Evolutionary conservation across 2,329 filamentous ascomycete species (phyloP), one percentile per base, ranked within the genome.

Genomic region (Pseudogymnoascus sp.): DNA sequence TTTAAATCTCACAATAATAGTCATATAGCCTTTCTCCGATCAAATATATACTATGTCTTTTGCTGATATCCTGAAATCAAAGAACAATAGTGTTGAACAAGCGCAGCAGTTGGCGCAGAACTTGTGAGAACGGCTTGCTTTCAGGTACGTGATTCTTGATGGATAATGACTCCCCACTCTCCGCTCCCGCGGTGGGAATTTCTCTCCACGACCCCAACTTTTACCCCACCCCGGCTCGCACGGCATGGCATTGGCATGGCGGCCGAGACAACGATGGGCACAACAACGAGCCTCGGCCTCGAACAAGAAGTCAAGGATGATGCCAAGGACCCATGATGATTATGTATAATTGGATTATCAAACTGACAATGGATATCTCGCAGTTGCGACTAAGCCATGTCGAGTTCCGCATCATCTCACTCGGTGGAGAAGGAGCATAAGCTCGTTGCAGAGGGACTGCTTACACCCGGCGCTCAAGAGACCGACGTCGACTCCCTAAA

Each of bases 381-480:
- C 25, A 55, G 45, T 55, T 55, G 25, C 25, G 8, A 33, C 25
- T 8, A 55, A 19, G 45, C 25, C 25, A 55, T 55, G 45, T 55
- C 45, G 45, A 55, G 45, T 25, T 55, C 45, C n/a, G 45, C 5
- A 33, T 55, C 45, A 12, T 9, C 45, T 7, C 45, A 55, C 16
- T 55, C 45, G 4, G n/a, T 55, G 45, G 45, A 55, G 45, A 55
- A 55, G 25, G 45, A 55, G 45, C 25, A 55, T 19, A 55, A 55
- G 25, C 45, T 55, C 25, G 25, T 55, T 55, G 45, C 45, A 33
- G 25, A 55, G 7, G 45, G 45, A 8, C 12, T 52, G 4, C 4
- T 7, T 19, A 8, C 14, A 30, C 25, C 45, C 5, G 8, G 45
- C 9, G n/a, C 45, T 33, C 36, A 38, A 38, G n/a, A 16, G 45